These are phyloP conservation scores for Massariosphaeria phaeospora DNA, from an alignment of 495 filamentous ascomycete genomes.

Conservation along the genomic window DNA sequence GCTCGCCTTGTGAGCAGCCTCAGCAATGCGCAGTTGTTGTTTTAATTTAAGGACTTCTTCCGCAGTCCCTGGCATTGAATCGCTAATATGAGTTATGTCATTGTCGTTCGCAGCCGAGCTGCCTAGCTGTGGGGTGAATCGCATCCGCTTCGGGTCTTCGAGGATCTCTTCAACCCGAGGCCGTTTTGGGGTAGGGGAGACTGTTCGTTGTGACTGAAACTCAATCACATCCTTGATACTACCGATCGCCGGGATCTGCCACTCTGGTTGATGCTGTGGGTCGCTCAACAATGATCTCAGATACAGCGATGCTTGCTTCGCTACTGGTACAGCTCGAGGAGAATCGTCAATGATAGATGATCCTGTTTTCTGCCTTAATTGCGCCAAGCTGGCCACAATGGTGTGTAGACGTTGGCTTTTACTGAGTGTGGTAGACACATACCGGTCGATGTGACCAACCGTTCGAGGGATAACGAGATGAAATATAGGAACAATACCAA, in stretches of 20 bases:
- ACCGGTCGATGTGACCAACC: constrained; percentile 19
- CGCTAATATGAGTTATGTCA: constrained; percentile 23
- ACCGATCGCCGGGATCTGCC: constrained; percentile 22
- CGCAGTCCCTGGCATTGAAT: constrained; percentile 23
- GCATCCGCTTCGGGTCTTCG: constrained; percentile 23
- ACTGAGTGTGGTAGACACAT: constrained; percentile 1
- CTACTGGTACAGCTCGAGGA: constrained; percentile 10
- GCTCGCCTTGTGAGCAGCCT: background rate
- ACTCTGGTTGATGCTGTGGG: constrained; percentile 6
- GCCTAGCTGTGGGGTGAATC: constrained; percentile 20
- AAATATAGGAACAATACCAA: constrained; percentile 9
- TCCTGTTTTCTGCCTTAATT: no score
- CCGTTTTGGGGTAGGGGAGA: constrained; percentile 6
- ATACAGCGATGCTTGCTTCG: constrained; percentile 11
- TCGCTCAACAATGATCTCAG: background rate
- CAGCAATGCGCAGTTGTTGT: background rate
- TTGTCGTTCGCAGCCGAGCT: background rate
- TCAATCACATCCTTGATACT: constrained; percentile 26
- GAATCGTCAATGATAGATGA: no score
- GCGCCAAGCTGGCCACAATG: constrained; percentile 24
- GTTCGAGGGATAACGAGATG: constrained; percentile 21
- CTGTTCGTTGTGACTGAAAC: constrained; percentile 13
- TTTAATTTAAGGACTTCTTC: constrained; percentile 9
- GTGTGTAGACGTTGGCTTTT: constrained; percentile 21
- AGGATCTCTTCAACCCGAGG: constrained; percentile 9